Evolutionary conservation across 2,329 filamentous ascomycete genomes (phyloP), one percentile per base, ranked within the genome.

Genomic region (Colletotrichum chrysophilum): DNA sequence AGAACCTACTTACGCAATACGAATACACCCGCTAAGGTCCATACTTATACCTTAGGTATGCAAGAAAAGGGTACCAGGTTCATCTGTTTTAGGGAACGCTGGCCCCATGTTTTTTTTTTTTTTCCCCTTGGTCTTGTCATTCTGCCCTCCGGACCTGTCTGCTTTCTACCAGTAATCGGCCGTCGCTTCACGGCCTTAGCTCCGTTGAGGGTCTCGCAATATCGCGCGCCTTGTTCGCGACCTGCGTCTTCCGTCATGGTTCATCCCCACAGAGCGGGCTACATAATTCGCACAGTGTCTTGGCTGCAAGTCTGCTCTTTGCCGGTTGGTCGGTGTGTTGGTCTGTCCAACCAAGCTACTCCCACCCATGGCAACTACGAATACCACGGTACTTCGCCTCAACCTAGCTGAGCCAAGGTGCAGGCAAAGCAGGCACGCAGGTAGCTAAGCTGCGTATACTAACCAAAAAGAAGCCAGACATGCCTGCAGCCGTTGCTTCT

Each of bases 131-230:
- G 36, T 43, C 36, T 43, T 10, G 36, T 24, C 60, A 12, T 30
- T 61, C 56, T 61, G 24, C 52, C 52, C 21, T 56, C 24, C 30
- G 60, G 32, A 30, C 30, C 14, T 24, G 28, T n/a, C 32, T 18
- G 26, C 24, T 61, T 34, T 70, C 56, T 62, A 36, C 66, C 56
- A 70, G 55, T 70, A 36, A 70, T 24, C 34, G 28, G 24, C 21
- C 56, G 56, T 61, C 55, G 66, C 66, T 70, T 70, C 55, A 70
- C 66, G 66, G 56, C 36, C 55, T 38, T 70, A 21, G 66, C 66
- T 70, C 66, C 66, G 66, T 70, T 70, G 34, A 34, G 34, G 48
- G 30, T 68, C 66, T 68, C 21, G 66, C 66, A 61, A 62, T 70
- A 34, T 70, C 55, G 24, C 66, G 34, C 26, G 58, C 58, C 30